Evolutionary conservation across 257 asterid species (phyloP).

Genomic region (Handroanthus guayacan): DNA sequence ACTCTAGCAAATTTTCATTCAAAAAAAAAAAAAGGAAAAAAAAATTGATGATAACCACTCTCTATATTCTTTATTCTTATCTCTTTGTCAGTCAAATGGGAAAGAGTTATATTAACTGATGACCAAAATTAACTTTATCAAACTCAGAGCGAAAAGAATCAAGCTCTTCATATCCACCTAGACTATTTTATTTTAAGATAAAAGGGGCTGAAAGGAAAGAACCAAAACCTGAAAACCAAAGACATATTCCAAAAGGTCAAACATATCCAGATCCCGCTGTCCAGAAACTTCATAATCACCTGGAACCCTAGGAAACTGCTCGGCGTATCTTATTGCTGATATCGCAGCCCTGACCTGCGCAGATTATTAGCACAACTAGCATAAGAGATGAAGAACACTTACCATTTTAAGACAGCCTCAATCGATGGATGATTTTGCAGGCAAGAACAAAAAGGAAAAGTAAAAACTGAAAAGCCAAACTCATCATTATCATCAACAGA

Average conservation of each 20-base stretch:
- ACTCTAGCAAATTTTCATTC: constrained; percentile 19
- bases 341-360: constrained; percentile 87
- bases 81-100: constrained; percentile 15
- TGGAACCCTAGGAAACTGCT: constrained; percentile 87
- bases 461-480: constrained; percentile 1
- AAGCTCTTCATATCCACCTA: constrained; percentile 24
- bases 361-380: constrained; percentile 30
- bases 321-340: constrained; percentile 76
- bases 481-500: background rate
- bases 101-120: background rate
- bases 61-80: constrained; percentile 6
- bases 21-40: background rate
- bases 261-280: constrained; percentile 84
- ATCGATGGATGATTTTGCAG: constrained; percentile 18
- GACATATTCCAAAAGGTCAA: constrained; percentile 89
- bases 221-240: constrained; percentile 91
- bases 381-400: constrained; percentile 14
- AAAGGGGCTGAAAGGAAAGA: constrained; percentile 16
- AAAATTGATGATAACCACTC: background rate
- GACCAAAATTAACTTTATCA: constrained; percentile 1
- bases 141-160: constrained; percentile 13
- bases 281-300: constrained; percentile 69
- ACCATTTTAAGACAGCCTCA: constrained; percentile 25
- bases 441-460: constrained; percentile 4
- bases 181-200: background rate